Conservation (phyloP, 495 filamentous ascomycete genomes). For the Penicillium angulare region DNA sequence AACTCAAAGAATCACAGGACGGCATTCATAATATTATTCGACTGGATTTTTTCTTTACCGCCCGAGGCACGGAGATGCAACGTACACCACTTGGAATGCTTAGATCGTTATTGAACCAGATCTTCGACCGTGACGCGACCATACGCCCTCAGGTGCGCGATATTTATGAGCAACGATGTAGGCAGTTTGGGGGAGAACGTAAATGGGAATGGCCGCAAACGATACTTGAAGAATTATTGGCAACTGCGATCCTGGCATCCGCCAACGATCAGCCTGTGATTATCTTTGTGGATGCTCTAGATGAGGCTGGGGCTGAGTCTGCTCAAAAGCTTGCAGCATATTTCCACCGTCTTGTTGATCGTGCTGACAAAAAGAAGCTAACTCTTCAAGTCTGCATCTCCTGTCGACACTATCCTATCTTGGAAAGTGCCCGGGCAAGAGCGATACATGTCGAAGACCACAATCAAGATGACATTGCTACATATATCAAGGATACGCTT, state of each 20-base stretch:
- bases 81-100: conserved; percentile 16
- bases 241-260: conserved; percentile 4
- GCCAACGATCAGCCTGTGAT: conserved; percentile 3
- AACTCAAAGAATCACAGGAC: conserved; percentile 1
- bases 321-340: conserved; percentile 6
- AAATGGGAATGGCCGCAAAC: conserved; percentile 15
- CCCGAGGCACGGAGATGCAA: conserved; percentile 13
- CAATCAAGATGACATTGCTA: background rate
- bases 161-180: conserved; percentile 8
- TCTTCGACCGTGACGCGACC: conserved; percentile 1
- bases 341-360: conserved; percentile 13
- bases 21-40: background rate
- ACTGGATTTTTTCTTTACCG: conserved; percentile 19
- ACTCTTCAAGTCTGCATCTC: conserved; percentile 12
- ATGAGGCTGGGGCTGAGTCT: conserved; percentile 16
- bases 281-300: conserved; percentile 21
- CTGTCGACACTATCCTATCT: conserved; percentile 20
- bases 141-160: conserved; percentile 5
- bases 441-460: conserved; percentile 2
- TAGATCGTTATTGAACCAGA: conserved; percentile 12
- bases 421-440: background rate
- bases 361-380: background rate
- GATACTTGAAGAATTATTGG: conserved; percentile 10
- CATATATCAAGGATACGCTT: conserved; percentile 11
- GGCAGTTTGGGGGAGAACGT: conserved; percentile 5